Evolutionary conservation across 768 basidiomycete genomes (phyloP).

Genomic region (Leccinum rimulosum): DNA sequence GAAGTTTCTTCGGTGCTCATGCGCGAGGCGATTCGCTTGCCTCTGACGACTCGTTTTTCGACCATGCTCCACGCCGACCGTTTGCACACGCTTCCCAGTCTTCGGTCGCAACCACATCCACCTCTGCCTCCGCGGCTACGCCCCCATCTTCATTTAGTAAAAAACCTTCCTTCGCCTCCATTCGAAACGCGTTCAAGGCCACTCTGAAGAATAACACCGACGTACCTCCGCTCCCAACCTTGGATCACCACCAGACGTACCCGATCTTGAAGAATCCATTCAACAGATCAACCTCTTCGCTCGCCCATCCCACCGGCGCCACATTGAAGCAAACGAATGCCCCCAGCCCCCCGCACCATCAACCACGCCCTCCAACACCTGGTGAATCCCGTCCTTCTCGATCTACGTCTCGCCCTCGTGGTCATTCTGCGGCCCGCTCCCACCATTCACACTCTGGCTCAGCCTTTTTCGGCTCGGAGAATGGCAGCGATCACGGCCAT

Average conservation of each 20-base stretch:
- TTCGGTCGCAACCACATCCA: conserved; percentile 55
- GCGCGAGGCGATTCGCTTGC: conserved; percentile 74
- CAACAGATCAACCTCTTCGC: conserved; percentile 76
- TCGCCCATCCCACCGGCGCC: conserved; percentile 46
- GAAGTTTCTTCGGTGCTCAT: conserved; percentile 60
- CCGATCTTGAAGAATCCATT: conserved; percentile 79
- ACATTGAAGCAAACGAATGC: conserved; percentile 40
- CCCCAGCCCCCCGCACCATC: conserved; percentile 45
- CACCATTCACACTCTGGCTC: conserved; percentile 79
- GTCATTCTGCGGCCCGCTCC: conserved; percentile 64
- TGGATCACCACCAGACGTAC: conserved; percentile 62
- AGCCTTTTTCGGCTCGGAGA: conserved; percentile 65
- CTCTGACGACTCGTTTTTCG: conserved; percentile 72
- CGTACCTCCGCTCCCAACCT: conserved; percentile 72
- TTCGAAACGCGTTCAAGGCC: conserved; percentile 83
- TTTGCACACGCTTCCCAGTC: conserved; percentile 73
- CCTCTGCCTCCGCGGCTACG: conserved; percentile 14
- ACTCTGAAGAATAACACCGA: conserved; percentile 48
- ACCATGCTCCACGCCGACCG: conserved; percentile 53
- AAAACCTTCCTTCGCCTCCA: conserved; percentile 83
- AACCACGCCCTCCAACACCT: conserved; percentile 61
- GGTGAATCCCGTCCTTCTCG: conserved; percentile 37
- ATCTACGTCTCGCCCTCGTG: conserved; percentile 46
- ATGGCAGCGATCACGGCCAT: conserved; percentile 66
- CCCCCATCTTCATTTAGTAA: conserved; percentile 58